phyloP scores from a whole-genome alignment of 129 eudicot species.

The Cynara cardunculus region DNA sequence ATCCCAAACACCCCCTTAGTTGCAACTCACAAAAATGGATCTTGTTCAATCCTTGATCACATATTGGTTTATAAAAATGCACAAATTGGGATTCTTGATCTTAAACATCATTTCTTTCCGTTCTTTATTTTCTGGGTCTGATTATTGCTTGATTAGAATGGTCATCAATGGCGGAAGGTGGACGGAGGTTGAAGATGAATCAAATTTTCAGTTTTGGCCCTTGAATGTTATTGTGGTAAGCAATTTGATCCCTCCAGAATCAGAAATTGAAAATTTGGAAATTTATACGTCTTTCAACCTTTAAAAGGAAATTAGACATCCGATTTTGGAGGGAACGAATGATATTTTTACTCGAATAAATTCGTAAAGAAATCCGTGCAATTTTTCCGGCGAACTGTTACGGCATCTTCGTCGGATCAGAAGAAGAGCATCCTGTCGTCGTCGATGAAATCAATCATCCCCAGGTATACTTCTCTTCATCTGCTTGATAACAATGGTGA shows the following conservation, averaged over 20 bases:
- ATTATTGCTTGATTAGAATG: neutral
- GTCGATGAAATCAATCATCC: neutral
- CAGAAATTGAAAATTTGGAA: neutral
- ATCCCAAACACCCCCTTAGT: too few relatives aligned
- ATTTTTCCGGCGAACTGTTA: neutral
- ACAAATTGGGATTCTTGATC: neutral
- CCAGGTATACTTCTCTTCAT: neutral
- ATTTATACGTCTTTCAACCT: neutral
- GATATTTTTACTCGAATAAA: neutral
- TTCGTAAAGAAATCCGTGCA: neutral
- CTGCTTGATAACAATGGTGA: neutral
- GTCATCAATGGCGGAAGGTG: too few relatives aligned
- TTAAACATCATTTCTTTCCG: neutral
- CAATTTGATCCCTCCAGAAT: neutral
- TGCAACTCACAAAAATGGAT: constrained; percentile 12
- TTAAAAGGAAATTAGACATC: neutral
- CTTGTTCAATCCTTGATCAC: neutral
- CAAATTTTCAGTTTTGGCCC: neutral
- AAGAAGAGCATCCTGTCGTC: neutral
- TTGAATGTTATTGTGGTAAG: neutral
- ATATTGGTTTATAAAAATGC: neutral
- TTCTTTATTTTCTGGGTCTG: neutral
- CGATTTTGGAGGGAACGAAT: neutral
- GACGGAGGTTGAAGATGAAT: neutral
- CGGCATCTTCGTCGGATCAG: neutral